Evolutionary conservation across 768 basidiomycete genomes (phyloP).

Genomic region (Tricholoma terreum): DNA sequence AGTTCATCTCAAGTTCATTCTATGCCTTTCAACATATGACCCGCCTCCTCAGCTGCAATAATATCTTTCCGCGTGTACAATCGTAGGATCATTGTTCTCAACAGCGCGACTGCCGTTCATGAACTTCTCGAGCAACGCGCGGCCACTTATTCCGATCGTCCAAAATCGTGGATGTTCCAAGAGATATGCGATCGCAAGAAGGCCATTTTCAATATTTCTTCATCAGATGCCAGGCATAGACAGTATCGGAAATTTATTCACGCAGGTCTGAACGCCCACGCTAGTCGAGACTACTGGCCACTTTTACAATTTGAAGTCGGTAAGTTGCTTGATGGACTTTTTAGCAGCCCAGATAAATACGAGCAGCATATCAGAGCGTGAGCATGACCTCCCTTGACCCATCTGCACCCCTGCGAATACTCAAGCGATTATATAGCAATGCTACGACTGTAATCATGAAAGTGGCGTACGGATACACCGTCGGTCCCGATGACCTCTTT

Average conservation of each 20-base stretch:
- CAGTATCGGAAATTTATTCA: conserved; percentile 41
- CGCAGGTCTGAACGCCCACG: conserved; percentile 33
- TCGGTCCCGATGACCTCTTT: conserved; percentile 36
- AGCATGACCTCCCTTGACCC: not conserved
- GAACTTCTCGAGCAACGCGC: conserved; percentile 52
- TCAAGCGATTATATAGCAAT: conserved; percentile 23
- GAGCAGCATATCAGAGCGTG: conserved; percentile 39
- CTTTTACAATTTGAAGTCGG: conserved; percentile 34
- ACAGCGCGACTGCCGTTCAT: conserved; percentile 39
- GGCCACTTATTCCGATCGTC: conserved; percentile 54
- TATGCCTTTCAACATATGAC: not conserved
- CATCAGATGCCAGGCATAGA: conserved; percentile 34
- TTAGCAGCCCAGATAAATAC: conserved; percentile 27
- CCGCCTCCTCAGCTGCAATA: conserved; percentile 33
- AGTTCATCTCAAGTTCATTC: not conserved
- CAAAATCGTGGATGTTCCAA: conserved; percentile 42
- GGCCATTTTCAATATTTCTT: conserved; percentile 43
- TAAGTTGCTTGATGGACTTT: conserved; percentile 32
- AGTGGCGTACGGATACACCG: conserved; percentile 40
- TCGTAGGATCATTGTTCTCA: conserved; percentile 46
- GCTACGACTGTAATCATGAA: conserved; percentile 40
- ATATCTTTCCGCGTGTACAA: conserved; percentile 47
- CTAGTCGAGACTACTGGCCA: conserved; percentile 31
- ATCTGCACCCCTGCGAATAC: not conserved
- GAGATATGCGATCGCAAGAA: conserved; percentile 40